These are phyloP conservation scores for Perkinsus chesapeaki DNA, from an alignment of 169 alveolate species.

Conservation along the genomic window DNA sequence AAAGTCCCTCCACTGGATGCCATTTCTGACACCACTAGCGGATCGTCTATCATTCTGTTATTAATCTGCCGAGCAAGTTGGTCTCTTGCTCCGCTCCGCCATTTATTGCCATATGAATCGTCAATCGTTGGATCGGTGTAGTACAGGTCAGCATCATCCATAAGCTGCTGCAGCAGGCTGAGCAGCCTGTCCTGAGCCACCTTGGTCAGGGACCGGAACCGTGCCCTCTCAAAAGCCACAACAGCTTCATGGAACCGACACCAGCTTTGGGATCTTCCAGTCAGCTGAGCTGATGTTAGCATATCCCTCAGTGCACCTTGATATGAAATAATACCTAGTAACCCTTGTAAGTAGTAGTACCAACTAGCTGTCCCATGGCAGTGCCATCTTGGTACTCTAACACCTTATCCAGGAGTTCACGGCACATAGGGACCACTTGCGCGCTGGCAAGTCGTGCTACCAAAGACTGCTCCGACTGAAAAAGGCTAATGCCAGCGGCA, in stretches of 20 bases:
- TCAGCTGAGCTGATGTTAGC: not conserved
- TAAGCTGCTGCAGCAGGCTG: not conserved
- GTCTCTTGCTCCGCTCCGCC: not conserved
- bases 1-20: not conserved
- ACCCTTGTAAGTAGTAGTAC: not conserved
- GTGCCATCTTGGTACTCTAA: not conserved
- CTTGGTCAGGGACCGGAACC: not conserved
- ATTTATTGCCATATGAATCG: not conserved
- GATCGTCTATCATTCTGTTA: not conserved
- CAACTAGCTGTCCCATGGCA: not conserved
- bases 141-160: not conserved
- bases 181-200: not conserved
- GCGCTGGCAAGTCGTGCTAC: not conserved
- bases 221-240: not conserved
- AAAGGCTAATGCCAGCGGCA: not conserved
- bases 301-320: not conserved
- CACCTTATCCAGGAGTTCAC: not conserved
- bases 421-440: not conserved
- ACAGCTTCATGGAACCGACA: not conserved
- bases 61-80: not conserved
- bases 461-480: not conserved
- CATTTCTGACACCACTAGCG: not conserved
- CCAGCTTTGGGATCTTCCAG: not conserved
- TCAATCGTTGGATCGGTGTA: not conserved
- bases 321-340: not conserved